Evolutionary conservation across 106 monocot species (phyloP).

Genomic region (Iris macrosiphon): DNA sequence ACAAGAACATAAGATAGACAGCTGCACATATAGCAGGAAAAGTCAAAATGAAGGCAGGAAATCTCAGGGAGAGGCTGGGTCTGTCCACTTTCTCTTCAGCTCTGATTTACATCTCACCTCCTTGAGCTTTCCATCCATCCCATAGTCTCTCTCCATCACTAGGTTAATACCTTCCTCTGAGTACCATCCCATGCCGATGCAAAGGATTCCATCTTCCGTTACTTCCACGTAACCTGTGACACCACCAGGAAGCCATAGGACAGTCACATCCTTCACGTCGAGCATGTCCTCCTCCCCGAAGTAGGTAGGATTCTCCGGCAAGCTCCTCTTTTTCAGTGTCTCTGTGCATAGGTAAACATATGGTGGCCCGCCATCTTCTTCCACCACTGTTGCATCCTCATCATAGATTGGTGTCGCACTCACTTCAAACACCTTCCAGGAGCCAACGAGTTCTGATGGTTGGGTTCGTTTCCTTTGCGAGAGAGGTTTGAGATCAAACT

Average conservation of each 20-base stretch:
- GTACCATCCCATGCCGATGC: slow-evolving; percentile 92
- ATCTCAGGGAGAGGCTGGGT: slow-evolving; percentile 10
- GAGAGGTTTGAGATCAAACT: slow-evolving; percentile 57
- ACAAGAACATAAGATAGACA: not conserved
- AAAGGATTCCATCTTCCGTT: slow-evolving; percentile 63
- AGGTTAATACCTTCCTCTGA: slow-evolving; percentile 92
- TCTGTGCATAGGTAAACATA: slow-evolving; percentile 83
- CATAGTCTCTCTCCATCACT: slow-evolving; percentile 99
- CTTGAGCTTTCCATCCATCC: slow-evolving; percentile 86
- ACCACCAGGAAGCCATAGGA: slow-evolving; percentile 95
- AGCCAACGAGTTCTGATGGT: slow-evolving; percentile 74
- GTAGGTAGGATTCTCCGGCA: slow-evolving; percentile 48
- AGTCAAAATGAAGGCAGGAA: not conserved
- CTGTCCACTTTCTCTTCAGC: slow-evolving; percentile 65
- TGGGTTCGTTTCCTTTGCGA: slow-evolving; percentile 63
- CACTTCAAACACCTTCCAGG: slow-evolving; percentile 86
- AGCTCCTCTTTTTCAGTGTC: slow-evolving; percentile 79
- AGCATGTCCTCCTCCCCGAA: slow-evolving; percentile 79
- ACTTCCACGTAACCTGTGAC: slow-evolving; percentile 89
- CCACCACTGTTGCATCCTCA: not conserved
- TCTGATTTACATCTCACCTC: slow-evolving; percentile 91
- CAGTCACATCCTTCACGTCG: slow-evolving; percentile 73
- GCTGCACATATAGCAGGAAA: not conserved
- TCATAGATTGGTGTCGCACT: slow-evolving; percentile 69
- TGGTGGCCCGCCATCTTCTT: slow-evolving; percentile 21